Conservation (phyloP, 78 protist genomes). For the Pigoraptor vietnamica region DNA sequence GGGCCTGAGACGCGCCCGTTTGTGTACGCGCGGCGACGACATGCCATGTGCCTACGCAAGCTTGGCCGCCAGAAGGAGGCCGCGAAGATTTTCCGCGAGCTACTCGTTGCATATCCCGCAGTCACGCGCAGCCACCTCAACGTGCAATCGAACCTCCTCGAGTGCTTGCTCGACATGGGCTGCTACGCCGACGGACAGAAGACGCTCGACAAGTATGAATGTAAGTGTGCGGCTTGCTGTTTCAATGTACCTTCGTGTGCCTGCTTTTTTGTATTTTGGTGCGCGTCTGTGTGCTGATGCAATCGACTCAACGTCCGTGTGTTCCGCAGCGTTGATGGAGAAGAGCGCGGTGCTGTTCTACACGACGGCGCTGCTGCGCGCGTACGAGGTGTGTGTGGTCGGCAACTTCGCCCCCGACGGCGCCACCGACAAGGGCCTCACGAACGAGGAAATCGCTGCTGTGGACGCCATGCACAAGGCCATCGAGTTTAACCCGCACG, state of each 20-base stretch:
- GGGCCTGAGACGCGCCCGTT: background rate
- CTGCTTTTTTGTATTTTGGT: too few species aligned
- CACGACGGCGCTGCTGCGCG: background rate
- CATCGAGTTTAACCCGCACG: conserved; percentile 10
- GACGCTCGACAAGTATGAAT: conserved; percentile 9
- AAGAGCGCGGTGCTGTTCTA: background rate
- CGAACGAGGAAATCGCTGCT: background rate
- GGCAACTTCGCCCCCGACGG: background rate
- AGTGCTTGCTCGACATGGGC: background rate
- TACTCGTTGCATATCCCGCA: background rate
- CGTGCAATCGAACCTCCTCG: conserved; percentile 16
- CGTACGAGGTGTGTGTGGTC: background rate
- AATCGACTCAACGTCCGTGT: too few species aligned
- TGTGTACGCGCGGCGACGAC: background rate
- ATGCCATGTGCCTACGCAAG: background rate
- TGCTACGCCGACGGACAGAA: background rate
- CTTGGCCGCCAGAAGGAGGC: background rate
- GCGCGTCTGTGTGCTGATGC: too few species aligned
- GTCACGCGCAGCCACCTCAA: conserved; percentile 16
- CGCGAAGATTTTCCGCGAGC: background rate
- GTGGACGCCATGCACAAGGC: background rate
- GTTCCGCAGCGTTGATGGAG: background rate
- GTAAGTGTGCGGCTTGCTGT: background rate
- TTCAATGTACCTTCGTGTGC: background rate
- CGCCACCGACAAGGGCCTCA: background rate